A percentile compares a stretch with the other conserved stretches of the same genome.
Evolutionary conservation across 495 filamentous ascomycete species (phyloP).

Genomic region (Thozetella sp.): DNA sequence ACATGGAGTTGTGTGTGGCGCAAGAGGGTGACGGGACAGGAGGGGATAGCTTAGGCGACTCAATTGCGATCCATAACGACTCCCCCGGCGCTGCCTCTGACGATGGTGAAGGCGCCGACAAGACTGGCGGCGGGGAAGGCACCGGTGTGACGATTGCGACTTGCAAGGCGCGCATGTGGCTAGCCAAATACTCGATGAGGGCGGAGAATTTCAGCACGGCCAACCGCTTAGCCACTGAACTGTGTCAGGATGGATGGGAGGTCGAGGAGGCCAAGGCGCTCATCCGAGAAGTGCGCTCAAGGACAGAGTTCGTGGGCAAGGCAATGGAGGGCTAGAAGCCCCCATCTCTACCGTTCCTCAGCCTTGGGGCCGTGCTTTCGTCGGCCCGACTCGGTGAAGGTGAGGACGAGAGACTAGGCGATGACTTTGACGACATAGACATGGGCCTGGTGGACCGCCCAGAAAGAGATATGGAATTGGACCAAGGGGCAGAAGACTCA

Average conservation of each 20-base stretch:
- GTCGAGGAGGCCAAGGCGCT: constrained; percentile 98
- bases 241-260: constrained; percentile 95
- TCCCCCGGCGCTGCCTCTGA: constrained; percentile 54
- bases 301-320: constrained; percentile 60
- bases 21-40: constrained; percentile 71
- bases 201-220: constrained; percentile 73
- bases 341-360: constrained; percentile 10
- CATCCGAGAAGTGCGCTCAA: constrained; percentile 82
- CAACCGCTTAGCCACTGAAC: constrained; percentile 80
- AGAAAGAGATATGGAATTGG: too few relatives aligned
- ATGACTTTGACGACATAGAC: neutral
- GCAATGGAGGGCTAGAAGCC: constrained; percentile 27
- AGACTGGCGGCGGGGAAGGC: constrained; percentile 40
- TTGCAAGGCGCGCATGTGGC: constrained; percentile 91
- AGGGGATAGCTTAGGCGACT: constrained; percentile 47
- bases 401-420: neutral
- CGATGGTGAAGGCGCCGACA: constrained; percentile 47
- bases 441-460: neutral
- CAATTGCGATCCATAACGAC: constrained; percentile 43
- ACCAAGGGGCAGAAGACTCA: too few relatives aligned
- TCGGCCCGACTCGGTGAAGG: neutral
- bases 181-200: constrained; percentile 79
- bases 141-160: constrained; percentile 86
- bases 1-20: constrained; percentile 92
- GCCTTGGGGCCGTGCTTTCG: neutral